Base-by-base conservation (phyloP, 148 eudicot genomes). In the Nepenthes mirabilis region DNA sequence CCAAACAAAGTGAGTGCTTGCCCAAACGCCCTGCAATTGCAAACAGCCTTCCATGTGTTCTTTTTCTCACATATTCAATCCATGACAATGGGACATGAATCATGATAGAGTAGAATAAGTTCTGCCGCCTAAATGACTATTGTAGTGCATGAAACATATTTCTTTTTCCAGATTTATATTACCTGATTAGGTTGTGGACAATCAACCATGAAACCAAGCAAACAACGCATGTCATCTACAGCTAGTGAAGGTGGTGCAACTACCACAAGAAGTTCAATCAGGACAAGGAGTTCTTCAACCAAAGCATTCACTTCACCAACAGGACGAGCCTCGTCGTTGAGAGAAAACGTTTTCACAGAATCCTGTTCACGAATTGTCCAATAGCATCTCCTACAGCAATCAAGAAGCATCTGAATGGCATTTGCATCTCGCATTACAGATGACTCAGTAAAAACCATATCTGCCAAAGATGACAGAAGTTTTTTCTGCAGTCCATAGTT, bases 141-240 rank as follows among this genome's bases (percentile, higher is more conserved):
- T 23, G 23, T 45, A 45, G 48, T 49, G 52, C n/a, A 10, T 32
- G n/a, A 55, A 55, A 8, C 36, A 33, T 14, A 55, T 7, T 34
- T 55, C 3, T 53, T 2, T 53, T 14, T 35, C 43, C 40, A 43
- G 7, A 40, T 34, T n/a, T 2, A 34, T 33, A 13, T 7, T 82
- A 94, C 99, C 97, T 94, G 99, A 81, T 94, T 94, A 51, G 87
- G 86, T 72, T 94, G 99, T 35, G 99, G 95, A 58, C 86, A 94
- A 66, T 94, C 99, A 47, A 86, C 84, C 91, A 94, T 73, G 80
- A 94, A 94, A 53, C 90, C 84, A 65, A 94, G 85, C 70, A 94
- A 83, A 75, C 97, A 81, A 37, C 86, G 89, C 69, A 86, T 67
- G 74, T 94, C 99, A 73, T 94, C 91, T 59, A 68, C 70, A 76